Percentiles rank a stretch among this genome's conserved stretches.
phyloP scores from a whole-genome alignment of 2,329 filamentous ascomycete genomes.

The Penicillium sclerotiorum region DNA sequence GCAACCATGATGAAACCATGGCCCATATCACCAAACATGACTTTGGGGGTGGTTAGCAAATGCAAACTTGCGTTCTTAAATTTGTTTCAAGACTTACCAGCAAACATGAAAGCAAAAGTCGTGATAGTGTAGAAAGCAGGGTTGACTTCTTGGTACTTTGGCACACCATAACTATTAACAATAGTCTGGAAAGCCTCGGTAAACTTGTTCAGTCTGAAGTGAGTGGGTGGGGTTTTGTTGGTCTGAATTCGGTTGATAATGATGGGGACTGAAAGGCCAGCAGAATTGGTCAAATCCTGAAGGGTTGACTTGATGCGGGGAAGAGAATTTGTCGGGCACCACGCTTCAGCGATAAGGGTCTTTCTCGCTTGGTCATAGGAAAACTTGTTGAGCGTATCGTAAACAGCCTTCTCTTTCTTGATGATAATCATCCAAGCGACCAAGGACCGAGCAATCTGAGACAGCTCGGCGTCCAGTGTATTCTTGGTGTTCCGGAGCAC shows the following conservation, averaged over 20 bases:
- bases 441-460: slow-evolving; percentile 87
- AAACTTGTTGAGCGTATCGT: slow-evolving; percentile 92
- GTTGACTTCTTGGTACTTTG: slow-evolving; percentile 97
- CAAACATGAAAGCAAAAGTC: slow-evolving; percentile 50
- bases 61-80: slow-evolving; percentile 58
- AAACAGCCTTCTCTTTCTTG: slow-evolving; percentile 98
- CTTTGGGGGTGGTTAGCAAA: background rate
- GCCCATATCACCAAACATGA: slow-evolving; percentile 97
- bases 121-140: slow-evolving; percentile 93
- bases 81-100: background rate
- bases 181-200: slow-evolving; percentile 98
- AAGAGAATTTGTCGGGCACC: slow-evolving; percentile 91
- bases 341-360: slow-evolving; percentile 95
- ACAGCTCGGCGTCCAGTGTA: slow-evolving; percentile 88
- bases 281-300: slow-evolving; percentile 94
- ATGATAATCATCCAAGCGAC: slow-evolving; percentile 97
- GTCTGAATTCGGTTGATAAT: slow-evolving; percentile 98
- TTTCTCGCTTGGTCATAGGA: slow-evolving; percentile 95
- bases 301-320: slow-evolving; percentile 88
- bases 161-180: slow-evolving; percentile 96
- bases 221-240: slow-evolving; percentile 96
- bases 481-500: slow-evolving; percentile 94
- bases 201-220: slow-evolving; percentile 97
- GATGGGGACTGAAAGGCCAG: slow-evolving; percentile 93
- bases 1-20: slow-evolving; percentile 88